Base-by-base conservation (phyloP, 2,329 filamentous ascomycete species). In the Neophaeococcomyces mojaviensis region DNA sequence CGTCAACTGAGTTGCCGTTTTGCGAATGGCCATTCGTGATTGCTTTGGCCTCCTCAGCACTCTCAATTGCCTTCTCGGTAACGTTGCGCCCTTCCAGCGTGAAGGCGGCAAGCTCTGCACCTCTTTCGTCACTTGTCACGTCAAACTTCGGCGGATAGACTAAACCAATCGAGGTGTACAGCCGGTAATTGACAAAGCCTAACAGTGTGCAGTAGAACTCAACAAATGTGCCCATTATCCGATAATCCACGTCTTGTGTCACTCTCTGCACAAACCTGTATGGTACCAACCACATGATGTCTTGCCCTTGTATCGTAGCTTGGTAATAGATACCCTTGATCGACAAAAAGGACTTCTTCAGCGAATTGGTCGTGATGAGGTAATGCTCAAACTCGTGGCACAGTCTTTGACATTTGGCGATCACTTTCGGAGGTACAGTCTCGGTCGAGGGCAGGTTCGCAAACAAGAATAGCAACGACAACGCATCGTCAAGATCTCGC, bases 321-420 rank as follows among this genome's bases (percentile, higher is more conserved):
- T 97, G 90, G 69, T 97, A 98, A 73, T 98, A 98, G 61, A 98
- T 97, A 51, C 92, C 92, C 76, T 98, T 98, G 70, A 98, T 97
- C 1, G 88, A 95, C 55, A 98, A 71, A 72, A 98, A 98, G 0
- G 89, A 95, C 72, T 96, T 97, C 61, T 87, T 85, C 58, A 98
- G 72, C 59, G 86, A 88, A 68, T 94, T 81, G 34, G 90, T 94
- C 38, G 83, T 79, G 62, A 98, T 98, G 52, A 98, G 77, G 68
- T 95, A 98, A 73, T 97, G 92, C 70, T 97, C 86, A 67, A 98
- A 98, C 70, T 98, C 92, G 65, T 90, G 82, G 59, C 84, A 90
- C 45, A 98, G 72, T 46, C 88, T 82, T 71, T 97, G 89, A 73
- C 92, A 98, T 54, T 88, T 84, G 44, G 88, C 86, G 65, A 98